A percentile compares a stretch with the other conserved stretches of the same genome.
Evolutionary conservation across 2,329 filamentous ascomycete species (phyloP).

Genomic region (Penicillium olsonii): DNA sequence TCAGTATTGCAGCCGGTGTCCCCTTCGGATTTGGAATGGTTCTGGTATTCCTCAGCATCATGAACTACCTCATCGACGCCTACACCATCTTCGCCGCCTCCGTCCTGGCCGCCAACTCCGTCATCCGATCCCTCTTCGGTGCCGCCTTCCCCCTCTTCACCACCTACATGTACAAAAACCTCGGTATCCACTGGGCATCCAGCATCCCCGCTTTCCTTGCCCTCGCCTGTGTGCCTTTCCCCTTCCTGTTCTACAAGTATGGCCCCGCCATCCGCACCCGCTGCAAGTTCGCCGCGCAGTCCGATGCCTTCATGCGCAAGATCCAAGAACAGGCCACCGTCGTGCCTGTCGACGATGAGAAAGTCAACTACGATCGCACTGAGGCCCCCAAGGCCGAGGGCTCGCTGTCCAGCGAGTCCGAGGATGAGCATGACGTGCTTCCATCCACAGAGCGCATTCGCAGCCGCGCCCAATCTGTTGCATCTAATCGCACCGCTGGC

Average conservation of each 20-base stretch:
- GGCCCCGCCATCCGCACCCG: conserved; percentile 22
- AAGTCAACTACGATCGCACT: conserved; percentile 34
- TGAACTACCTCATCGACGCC: conserved; percentile 31
- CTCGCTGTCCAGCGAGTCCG: conserved; percentile 28
- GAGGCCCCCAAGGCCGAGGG: conserved; percentile 32
- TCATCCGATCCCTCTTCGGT: conserved; percentile 29
- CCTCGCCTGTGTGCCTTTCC: conserved; percentile 28
- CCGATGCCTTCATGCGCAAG: conserved; percentile 40
- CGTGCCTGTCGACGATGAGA: conserved; percentile 18
- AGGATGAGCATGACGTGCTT: conserved; percentile 22
- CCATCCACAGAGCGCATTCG: conserved; percentile 25
- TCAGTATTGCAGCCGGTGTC: conserved; percentile 25
- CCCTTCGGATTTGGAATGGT: conserved; percentile 31
- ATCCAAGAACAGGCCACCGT: conserved; percentile 30
- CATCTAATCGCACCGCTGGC: conserved; percentile 28
- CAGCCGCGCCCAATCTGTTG: conserved; percentile 28
- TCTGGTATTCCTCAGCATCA: conserved; percentile 26
- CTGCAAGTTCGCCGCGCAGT: conserved; percentile 31
- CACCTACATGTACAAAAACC: conserved; percentile 27
- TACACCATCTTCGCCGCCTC: conserved; percentile 31
- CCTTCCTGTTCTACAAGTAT: conserved; percentile 32
- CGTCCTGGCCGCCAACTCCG: conserved; percentile 27
- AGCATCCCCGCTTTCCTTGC: conserved; percentile 28
- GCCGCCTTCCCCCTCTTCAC: conserved; percentile 31
- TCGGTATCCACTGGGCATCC: conserved; percentile 31